A percentile compares a stretch with the other conserved stretches of the same genome.
These are phyloP conservation scores for Mortierella sp. DNA, from an alignment of 371 early-diverging fungal genomes.

Conservation along the genomic window DNA sequence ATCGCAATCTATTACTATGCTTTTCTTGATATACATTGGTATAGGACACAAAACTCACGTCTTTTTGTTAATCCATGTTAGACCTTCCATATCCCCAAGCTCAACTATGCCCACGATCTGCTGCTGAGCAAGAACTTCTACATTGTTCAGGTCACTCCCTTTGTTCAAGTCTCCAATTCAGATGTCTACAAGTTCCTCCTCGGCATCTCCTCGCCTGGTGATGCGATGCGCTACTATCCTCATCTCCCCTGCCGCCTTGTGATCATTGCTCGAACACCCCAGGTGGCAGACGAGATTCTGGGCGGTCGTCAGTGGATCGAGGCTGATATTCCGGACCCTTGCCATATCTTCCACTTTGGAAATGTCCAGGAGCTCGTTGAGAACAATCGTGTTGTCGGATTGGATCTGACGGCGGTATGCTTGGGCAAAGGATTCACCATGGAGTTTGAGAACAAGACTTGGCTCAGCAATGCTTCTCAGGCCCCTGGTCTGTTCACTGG, in stretches of 20 bases:
- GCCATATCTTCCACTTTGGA: constrained; percentile 52
- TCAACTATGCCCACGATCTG: constrained; percentile 52
- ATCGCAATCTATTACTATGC: no score
- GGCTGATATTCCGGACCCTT: constrained; percentile 52
- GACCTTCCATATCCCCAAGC: constrained; percentile 44
- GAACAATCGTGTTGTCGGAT: constrained; percentile 21
- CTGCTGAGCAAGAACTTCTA: constrained; percentile 50
- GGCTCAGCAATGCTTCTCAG: constrained; percentile 52
- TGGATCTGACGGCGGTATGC: constrained; percentile 47
- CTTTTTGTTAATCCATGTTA: constrained; percentile 5
- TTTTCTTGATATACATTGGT: no score
- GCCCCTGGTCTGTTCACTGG: constrained; percentile 36
- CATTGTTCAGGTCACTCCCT: constrained; percentile 52
- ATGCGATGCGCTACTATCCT: constrained; percentile 49
- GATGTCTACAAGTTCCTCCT: constrained; percentile 47
- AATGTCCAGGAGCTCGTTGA: constrained; percentile 38
- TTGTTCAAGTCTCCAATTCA: constrained; percentile 33
- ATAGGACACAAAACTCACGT: no score
- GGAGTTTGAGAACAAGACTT: constrained; percentile 48
- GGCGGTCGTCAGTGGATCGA: constrained; percentile 46
- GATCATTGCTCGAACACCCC: constrained; percentile 45
- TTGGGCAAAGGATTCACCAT: constrained; percentile 48
- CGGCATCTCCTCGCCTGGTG: constrained; percentile 48
- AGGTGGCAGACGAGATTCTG: constrained; percentile 22
- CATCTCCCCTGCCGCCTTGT: constrained; percentile 50